Conservation (phyloP, 352 stramenopile species). For the Pythium biforme region DNA sequence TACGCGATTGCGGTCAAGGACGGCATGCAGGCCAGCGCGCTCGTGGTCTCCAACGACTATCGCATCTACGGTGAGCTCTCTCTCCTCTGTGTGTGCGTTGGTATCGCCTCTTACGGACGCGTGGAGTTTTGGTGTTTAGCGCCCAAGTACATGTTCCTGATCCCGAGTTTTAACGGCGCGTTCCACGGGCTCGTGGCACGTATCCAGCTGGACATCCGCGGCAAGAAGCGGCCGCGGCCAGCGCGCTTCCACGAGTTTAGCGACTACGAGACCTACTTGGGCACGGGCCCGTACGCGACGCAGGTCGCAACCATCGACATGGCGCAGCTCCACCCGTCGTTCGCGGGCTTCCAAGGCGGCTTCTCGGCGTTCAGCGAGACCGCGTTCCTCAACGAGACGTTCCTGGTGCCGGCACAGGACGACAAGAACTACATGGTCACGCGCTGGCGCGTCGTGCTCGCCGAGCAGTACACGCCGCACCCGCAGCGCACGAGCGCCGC, state of each 20-base stretch:
- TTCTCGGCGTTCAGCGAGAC: constrained; percentile 60
- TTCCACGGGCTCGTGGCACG: constrained; percentile 66
- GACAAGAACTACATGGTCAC: constrained; percentile 46
- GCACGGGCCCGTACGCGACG: constrained; percentile 59
- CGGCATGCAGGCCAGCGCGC: constrained; percentile 47
- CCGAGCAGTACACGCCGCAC: constrained; percentile 46
- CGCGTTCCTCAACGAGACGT: constrained; percentile 65
- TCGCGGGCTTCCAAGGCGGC: constrained; percentile 56
- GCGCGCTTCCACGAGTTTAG: constrained; percentile 80
- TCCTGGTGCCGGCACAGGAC: constrained; percentile 41
- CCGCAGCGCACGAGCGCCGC: constrained; percentile 32
- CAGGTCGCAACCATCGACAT: constrained; percentile 67
- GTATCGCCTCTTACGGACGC: too few species aligned
- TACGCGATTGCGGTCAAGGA: constrained; percentile 64
- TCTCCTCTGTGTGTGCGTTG: neutral
- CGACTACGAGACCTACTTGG: constrained; percentile 62
- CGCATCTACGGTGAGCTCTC: constrained; percentile 54
- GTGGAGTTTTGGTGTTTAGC: constrained; percentile 31
- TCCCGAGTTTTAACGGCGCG: constrained; percentile 65
- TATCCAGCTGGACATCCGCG: constrained; percentile 69
- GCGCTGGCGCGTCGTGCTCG: constrained; percentile 48
- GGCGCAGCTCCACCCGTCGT: constrained; percentile 39
- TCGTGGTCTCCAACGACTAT: constrained; percentile 53
- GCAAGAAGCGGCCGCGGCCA: constrained; percentile 70
- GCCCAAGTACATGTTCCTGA: constrained; percentile 67